Evolutionary conservation across 73 alveolate genomes (phyloP).

Genomic region (Breviolum minutum): DNA sequence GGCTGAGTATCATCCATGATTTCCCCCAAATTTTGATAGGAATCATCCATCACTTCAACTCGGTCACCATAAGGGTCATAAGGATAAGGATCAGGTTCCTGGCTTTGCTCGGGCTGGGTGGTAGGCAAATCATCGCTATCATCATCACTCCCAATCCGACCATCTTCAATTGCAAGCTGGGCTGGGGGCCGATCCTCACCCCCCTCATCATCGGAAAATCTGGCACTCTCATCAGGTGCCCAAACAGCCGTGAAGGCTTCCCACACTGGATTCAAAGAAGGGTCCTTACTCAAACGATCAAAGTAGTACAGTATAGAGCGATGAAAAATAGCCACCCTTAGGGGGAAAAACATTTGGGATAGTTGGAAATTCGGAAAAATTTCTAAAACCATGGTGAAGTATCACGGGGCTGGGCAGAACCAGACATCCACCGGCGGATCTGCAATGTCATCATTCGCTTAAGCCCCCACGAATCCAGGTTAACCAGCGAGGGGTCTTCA

Average conservation of each 20-base stretch:
- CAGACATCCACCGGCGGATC: conserved; percentile 8
- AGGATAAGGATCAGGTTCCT: no score
- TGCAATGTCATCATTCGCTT: background rate
- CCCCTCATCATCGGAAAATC: background rate
- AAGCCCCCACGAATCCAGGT: background rate
- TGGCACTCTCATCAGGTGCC: background rate
- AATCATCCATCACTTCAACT: background rate
- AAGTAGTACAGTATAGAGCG: no score
- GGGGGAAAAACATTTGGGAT: background rate
- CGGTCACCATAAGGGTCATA: conserved; percentile 13
- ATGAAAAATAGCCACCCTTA: background rate
- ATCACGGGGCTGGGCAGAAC: background rate
- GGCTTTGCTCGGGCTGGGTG: conserved; percentile 21
- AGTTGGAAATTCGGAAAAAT: background rate
- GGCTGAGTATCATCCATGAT: background rate
- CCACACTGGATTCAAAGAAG: background rate
- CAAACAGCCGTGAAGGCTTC: background rate
- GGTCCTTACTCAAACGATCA: background rate
- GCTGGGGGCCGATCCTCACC: background rate
- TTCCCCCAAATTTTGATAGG: no score
- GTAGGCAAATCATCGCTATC: background rate
- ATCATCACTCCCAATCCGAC: background rate
- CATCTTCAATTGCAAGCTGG: conserved; percentile 4
- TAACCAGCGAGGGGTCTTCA: background rate
- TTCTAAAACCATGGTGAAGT: background rate